phyloP scores from a whole-genome alignment of 306 rosid species.

The Trifolium subterraneum region DNA sequence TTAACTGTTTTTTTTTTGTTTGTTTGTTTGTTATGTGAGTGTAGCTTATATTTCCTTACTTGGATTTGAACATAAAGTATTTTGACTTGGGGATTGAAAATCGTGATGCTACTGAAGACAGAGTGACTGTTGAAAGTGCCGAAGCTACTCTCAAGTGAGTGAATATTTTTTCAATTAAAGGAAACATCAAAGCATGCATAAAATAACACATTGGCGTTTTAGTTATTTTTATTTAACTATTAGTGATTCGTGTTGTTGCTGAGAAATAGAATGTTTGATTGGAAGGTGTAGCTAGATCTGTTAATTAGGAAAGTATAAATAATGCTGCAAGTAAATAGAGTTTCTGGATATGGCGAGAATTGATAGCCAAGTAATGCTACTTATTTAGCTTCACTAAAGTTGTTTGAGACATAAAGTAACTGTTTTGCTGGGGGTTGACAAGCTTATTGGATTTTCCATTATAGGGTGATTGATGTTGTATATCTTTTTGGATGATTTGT shows the following conservation, averaged over 20 bases:
- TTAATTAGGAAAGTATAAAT: slow-evolving; percentile 1
- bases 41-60: slow-evolving; percentile 90
- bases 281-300: slow-evolving; percentile 6
- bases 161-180: slow-evolving; percentile 8
- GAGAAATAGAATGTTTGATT: slow-evolving; percentile 19
- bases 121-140: slow-evolving; percentile 89
- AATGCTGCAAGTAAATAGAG: slow-evolving; percentile 8
- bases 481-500: neutral
- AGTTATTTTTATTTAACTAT: neutral
- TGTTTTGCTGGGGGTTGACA: slow-evolving; percentile 25
- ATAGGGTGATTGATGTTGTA: neutral
- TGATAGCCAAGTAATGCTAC: neutral
- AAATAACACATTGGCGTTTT: neutral
- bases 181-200: slow-evolving; percentile 19
- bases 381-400: slow-evolving; percentile 24
- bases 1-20: slow-evolving; percentile 4
- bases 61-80: slow-evolving; percentile 91
- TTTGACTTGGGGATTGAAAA: slow-evolving; percentile 86
- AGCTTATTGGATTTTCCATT: slow-evolving; percentile 8
- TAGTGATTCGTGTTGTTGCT: slow-evolving; percentile 22
- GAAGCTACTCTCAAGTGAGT: slow-evolving; percentile 91
- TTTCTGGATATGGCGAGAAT: slow-evolving; percentile 22
- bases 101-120: slow-evolving; percentile 88
- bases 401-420: slow-evolving; percentile 12
- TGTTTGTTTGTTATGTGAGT: slow-evolving; percentile 24